Conservation (phyloP, 2,329 filamentous ascomycete species). For the Podosphaera fusca region DNA sequence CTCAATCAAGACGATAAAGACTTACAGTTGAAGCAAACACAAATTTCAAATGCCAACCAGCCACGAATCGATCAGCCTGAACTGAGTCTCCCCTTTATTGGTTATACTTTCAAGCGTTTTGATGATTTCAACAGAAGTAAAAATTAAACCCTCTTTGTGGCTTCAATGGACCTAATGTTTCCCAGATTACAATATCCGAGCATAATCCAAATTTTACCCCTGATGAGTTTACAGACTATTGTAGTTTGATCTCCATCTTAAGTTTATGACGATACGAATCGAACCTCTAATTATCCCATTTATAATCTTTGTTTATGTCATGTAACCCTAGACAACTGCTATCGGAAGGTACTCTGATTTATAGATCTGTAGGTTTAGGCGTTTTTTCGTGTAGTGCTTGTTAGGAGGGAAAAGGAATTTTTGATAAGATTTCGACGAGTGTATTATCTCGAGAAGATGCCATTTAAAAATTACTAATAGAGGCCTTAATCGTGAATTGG, state of each 20-base stretch:
- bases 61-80: conserved; percentile 60
- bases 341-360: background rate
- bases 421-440: background rate
- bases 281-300: background rate
- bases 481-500: too few relatives aligned
- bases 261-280: background rate
- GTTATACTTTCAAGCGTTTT: conserved; percentile 96
- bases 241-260: too few relatives aligned
- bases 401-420: background rate
- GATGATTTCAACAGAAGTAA: conserved; percentile 23
- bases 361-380: background rate
- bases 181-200: background rate
- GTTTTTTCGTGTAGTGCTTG: background rate
- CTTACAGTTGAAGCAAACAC: conserved; percentile 52
- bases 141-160: background rate
- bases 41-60: conserved; percentile 30
- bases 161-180: background rate
- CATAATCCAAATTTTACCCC: background rate
- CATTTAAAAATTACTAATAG: too few relatives aligned
- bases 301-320: background rate
- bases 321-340: background rate
- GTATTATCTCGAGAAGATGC: background rate
- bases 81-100: conserved; percentile 89
- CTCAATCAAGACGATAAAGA: conserved; percentile 93
- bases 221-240: too few relatives aligned